Evolutionary conservation across 1,139 yeast species (phyloP).

Genomic region (Saccharomycopsis crataegensis): DNA sequence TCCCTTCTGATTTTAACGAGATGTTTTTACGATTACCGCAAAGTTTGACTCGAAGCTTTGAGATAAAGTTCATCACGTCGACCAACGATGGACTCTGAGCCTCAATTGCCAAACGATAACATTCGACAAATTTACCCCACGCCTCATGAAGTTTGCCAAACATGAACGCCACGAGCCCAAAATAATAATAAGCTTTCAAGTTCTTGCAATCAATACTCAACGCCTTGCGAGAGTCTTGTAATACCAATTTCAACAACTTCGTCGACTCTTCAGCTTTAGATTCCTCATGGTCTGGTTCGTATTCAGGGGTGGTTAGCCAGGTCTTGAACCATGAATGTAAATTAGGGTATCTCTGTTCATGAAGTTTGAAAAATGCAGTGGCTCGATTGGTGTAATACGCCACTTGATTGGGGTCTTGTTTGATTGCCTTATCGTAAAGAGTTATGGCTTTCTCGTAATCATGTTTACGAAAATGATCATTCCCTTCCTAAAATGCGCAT

Average conservation of each 20-base stretch:
- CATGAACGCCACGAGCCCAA: not conserved
- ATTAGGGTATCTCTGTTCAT: not conserved
- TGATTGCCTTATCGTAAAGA: not conserved
- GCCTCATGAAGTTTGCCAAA: not conserved
- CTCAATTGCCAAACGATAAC: not conserved
- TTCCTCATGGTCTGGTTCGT: not conserved
- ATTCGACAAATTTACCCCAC: not conserved
- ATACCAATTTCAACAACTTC: not conserved
- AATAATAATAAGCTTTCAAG: not conserved
- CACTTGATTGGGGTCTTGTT: not conserved
- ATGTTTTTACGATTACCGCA: not conserved
- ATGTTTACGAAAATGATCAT: not conserved
- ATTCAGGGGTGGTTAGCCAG: not conserved
- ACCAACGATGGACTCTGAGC: not conserved
- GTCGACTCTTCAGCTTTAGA: too few species aligned
- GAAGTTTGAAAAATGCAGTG: conserved; percentile 4
- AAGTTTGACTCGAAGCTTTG: not conserved
- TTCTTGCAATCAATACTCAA: not conserved
- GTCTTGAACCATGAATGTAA: not conserved
- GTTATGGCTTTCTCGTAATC: not conserved
- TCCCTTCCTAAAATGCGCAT: not conserved
- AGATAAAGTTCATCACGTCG: not conserved
- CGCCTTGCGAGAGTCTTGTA: not conserved
- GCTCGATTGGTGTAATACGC: conserved; percentile 4
- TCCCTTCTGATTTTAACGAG: too few species aligned